These are phyloP conservation scores for Exsudoporus frostii DNA, from an alignment of 768 basidiomycete species.

Conservation along the genomic window DNA sequence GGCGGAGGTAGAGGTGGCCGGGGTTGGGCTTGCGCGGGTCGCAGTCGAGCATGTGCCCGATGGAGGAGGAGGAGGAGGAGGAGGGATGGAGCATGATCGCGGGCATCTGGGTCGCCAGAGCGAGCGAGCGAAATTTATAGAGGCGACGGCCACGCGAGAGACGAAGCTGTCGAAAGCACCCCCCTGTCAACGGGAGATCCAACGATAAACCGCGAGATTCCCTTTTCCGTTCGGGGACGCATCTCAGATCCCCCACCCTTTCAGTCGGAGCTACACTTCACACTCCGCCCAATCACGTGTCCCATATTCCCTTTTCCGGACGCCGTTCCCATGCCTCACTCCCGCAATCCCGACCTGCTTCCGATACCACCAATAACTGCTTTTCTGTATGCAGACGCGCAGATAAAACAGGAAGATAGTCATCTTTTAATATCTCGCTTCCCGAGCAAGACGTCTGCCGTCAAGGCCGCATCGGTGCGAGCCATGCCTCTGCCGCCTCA, in stretches of 20 bases:
- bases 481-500: slow-evolving; percentile 92
- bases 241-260: slow-evolving; percentile 24
- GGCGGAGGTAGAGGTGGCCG: slow-evolving; percentile 45
- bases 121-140: slow-evolving; percentile 21
- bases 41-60: slow-evolving; percentile 25
- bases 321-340: slow-evolving; percentile 14
- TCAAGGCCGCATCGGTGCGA: slow-evolving; percentile 88
- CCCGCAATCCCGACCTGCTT: slow-evolving; percentile 8
- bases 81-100: slow-evolving; percentile 27
- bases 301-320: slow-evolving; percentile 16
- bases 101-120: slow-evolving; percentile 19
- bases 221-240: slow-evolving; percentile 2
- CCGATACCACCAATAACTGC: not conserved
- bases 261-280: not conserved
- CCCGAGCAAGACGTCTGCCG: slow-evolving; percentile 1
- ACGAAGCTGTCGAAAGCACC: slow-evolving; percentile 8
- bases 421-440: not conserved
- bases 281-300: slow-evolving; percentile 18
- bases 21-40: slow-evolving; percentile 35
- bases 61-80: slow-evolving; percentile 21
- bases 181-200: slow-evolving; percentile 18
- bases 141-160: slow-evolving; percentile 27
- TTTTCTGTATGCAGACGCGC: not conserved
- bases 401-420: not conserved
- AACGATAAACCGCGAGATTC: slow-evolving; percentile 22